Evolutionary conservation across 192 early-diverging fungal species (phyloP).

Genomic region (Gigaspora rosea): DNA sequence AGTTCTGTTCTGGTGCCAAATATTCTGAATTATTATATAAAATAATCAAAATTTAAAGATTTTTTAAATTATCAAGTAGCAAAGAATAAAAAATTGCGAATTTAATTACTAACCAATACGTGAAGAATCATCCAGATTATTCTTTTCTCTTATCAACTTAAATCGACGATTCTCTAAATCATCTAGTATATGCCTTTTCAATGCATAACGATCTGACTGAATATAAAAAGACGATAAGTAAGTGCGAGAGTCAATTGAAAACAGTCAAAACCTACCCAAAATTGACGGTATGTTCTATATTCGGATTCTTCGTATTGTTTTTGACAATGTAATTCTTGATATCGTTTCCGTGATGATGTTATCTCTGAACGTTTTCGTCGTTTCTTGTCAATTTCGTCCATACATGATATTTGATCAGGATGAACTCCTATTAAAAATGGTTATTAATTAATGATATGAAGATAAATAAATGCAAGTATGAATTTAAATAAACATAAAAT

Average conservation of each 20-base stretch:
- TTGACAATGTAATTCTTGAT: not conserved
- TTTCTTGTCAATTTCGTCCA: slow-evolving; percentile 28
- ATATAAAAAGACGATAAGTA: not conserved
- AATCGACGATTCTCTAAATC: not conserved
- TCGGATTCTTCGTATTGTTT: slow-evolving; percentile 12
- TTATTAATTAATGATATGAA: not conserved
- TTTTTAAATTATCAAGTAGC: not conserved
- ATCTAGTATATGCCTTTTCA: slow-evolving; percentile 2
- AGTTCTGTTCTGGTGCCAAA: slow-evolving; percentile 2
- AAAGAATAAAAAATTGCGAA: not conserved
- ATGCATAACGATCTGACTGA: not conserved
- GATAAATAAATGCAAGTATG: no score
- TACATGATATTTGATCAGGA: not conserved
- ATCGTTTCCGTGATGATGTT: slow-evolving; percentile 3
- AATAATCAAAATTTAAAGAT: not conserved
- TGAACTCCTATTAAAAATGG: slow-evolving; percentile 6
- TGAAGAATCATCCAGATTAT: not conserved
- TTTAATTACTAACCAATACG: slow-evolving; percentile 3
- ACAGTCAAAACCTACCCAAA: slow-evolving; percentile 9
- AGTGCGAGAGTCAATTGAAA: not conserved
- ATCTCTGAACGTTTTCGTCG: not conserved
- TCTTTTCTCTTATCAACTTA: slow-evolving; percentile 15
- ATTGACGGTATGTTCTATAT: slow-evolving; percentile 13
- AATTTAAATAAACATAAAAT: not conserved
- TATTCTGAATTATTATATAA: not conserved